Evolutionary conservation across 768 basidiomycete species (phyloP).

Genomic region (Pleurotus giganteus): DNA sequence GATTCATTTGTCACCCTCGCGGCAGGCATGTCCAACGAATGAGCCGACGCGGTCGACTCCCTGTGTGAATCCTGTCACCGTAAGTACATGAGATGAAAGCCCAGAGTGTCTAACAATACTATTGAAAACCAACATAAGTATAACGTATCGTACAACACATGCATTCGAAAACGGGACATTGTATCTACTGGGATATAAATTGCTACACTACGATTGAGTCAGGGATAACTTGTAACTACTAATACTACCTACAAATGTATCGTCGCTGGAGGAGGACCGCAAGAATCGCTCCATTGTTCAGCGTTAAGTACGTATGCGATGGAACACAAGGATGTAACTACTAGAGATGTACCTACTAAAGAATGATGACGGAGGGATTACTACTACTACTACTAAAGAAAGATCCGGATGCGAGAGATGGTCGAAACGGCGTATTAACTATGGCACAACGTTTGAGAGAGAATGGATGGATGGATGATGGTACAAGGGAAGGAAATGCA

Average conservation of each 20-base stretch:
- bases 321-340: slow-evolving; percentile 1
- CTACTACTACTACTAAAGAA: slow-evolving; percentile 41
- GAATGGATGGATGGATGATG: slow-evolving; percentile 12
- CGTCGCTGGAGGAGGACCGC: neutral
- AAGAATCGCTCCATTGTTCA: neutral
- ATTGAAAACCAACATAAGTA: neutral
- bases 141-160: slow-evolving; percentile 11
- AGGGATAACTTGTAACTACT: slow-evolving; percentile 9
- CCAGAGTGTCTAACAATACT: neutral
- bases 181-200: slow-evolving; percentile 12
- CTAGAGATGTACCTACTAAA: slow-evolving; percentile 10
- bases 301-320: slow-evolving; percentile 1
- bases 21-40: too few relatives aligned
- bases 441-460: slow-evolving; percentile 20
- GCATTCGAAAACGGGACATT: slow-evolving; percentile 6
- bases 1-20: too few relatives aligned
- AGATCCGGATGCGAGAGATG: slow-evolving; percentile 52
- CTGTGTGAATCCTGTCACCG: too few relatives aligned
- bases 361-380: slow-evolving; percentile 18
- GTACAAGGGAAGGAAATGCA: slow-evolving; percentile 9
- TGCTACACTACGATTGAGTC: slow-evolving; percentile 8
- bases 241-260: slow-evolving; percentile 11
- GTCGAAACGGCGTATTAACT: slow-evolving; percentile 15
- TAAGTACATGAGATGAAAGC: neutral
- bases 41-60: too few relatives aligned